Evolutionary conservation across 805 yeast genomes (phyloP).

Genomic region (Candida dendrica): DNA sequence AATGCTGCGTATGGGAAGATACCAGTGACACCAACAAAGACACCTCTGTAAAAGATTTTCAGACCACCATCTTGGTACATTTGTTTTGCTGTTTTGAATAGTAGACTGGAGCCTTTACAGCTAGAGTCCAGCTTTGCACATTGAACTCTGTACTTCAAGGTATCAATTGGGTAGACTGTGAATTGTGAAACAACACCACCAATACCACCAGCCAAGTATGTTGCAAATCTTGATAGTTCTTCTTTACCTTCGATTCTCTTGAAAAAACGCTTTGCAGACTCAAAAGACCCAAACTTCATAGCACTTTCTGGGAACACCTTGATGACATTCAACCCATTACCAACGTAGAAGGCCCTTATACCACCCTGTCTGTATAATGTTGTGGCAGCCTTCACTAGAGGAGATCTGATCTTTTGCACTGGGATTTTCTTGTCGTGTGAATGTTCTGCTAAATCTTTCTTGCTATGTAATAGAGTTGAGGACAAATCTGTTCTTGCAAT

Average conservation of each 20-base stretch:
- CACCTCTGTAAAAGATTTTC: constrained; percentile 75
- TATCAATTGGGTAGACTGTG: constrained; percentile 91
- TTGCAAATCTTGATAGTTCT: constrained; percentile 66
- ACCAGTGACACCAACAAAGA: constrained; percentile 87
- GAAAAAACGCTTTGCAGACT: constrained; percentile 69
- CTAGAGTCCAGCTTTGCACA: constrained; percentile 74
- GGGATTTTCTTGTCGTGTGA: constrained; percentile 25
- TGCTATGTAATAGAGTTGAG: constrained; percentile 59
- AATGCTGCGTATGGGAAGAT: constrained; percentile 97
- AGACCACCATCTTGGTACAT: constrained; percentile 81
- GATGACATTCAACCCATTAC: constrained; percentile 87
- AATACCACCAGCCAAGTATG: constrained; percentile 89
- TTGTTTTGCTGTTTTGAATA: constrained; percentile 61
- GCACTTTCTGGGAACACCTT: constrained; percentile 97
- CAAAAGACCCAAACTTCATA: constrained; percentile 94
- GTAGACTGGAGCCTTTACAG: constrained; percentile 52
- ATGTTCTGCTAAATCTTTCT: constrained; percentile 37
- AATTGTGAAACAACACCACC: constrained; percentile 95
- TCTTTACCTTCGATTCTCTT: constrained; percentile 73
- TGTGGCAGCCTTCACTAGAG: constrained; percentile 71
- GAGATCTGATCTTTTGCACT: constrained; percentile 51
- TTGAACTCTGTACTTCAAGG: constrained; percentile 86
- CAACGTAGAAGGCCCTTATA: constrained; percentile 79
- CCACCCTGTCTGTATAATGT: constrained; percentile 88
- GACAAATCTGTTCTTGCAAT: constrained; percentile 85